Evolutionary conservation across 495 filamentous ascomycete genomes (phyloP).

Genomic region (Neurospora sp.): DNA sequence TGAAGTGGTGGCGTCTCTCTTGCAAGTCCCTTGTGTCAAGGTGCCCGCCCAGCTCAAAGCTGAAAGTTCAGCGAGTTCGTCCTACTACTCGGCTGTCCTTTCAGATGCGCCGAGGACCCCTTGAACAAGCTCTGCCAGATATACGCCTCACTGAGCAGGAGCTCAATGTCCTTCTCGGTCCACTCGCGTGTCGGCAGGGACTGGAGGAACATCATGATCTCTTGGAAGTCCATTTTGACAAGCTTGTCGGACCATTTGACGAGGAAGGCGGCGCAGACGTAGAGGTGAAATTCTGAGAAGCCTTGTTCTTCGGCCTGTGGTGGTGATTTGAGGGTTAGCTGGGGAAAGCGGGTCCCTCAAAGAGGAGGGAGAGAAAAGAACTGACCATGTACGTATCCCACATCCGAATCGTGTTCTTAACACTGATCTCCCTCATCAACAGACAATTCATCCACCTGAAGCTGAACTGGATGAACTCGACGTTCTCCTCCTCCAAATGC

Average conservation of each 20-base stretch:
- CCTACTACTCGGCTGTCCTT: constrained; percentile 30
- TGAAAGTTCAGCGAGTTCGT: constrained; percentile 32
- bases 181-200: constrained; percentile 86
- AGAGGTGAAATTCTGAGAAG: constrained; percentile 95
- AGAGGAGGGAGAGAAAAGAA: background rate
- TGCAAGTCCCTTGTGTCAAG: too few species aligned
- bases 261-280: constrained; percentile 96
- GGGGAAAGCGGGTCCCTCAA: background rate
- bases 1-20: too few species aligned
- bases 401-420: constrained; percentile 94
- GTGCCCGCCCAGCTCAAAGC: constrained; percentile 16
- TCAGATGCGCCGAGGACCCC: constrained; percentile 75
- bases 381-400: constrained; percentile 98
- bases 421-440: constrained; percentile 92
- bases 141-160: constrained; percentile 88
- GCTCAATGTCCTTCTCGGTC: constrained; percentile 97
- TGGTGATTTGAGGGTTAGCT: constrained; percentile 1
- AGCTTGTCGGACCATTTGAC: constrained; percentile 96
- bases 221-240: constrained; percentile 95
- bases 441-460: constrained; percentile 99
- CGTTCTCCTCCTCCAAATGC: constrained; percentile 78
- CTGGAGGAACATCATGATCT: constrained; percentile 99
- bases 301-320: constrained; percentile 89
- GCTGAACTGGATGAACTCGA: constrained; percentile 98
- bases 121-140: constrained; percentile 93